These are phyloP conservation scores for Boletus fagicola DNA, from an alignment of 768 basidiomycete species.

Conservation along the genomic window DNA sequence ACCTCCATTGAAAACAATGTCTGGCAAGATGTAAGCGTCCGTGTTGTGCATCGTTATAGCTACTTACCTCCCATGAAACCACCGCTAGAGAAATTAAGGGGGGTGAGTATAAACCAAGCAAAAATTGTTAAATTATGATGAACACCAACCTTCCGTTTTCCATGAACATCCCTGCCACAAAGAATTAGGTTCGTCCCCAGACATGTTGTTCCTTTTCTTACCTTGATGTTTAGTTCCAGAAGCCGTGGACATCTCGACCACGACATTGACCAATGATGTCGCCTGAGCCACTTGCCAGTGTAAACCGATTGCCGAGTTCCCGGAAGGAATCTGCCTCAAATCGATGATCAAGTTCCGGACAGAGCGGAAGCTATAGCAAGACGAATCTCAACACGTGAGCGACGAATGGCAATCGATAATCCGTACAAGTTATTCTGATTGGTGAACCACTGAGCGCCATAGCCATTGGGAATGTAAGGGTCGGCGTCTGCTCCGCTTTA, in stretches of 20 bases:
- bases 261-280: slow-evolving; percentile 70
- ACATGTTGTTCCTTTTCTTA: slow-evolving; percentile 21
- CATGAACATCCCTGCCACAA: slow-evolving; percentile 56
- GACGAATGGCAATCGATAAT: not conserved
- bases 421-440: slow-evolving; percentile 28
- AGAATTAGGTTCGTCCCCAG: not conserved
- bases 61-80: slow-evolving; percentile 55
- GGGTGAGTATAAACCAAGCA: not conserved
- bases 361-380: slow-evolving; percentile 54
- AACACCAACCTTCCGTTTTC: slow-evolving; percentile 58
- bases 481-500: slow-evolving; percentile 52
- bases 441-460: slow-evolving; percentile 24
- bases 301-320: slow-evolving; percentile 58
- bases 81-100: slow-evolving; percentile 26
- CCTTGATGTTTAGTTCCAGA: slow-evolving; percentile 65
- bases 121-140: not conserved
- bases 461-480: slow-evolving; percentile 63
- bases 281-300: slow-evolving; percentile 85
- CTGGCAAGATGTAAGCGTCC: slow-evolving; percentile 13
- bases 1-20: slow-evolving; percentile 46
- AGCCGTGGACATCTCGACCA: slow-evolving; percentile 67
- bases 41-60: not conserved
- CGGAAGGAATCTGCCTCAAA: slow-evolving; percentile 51
- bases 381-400: not conserved
- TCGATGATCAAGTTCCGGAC: slow-evolving; percentile 77